Conservation (phyloP, 306 rosid species). For the Fragaria vesca region DNA sequence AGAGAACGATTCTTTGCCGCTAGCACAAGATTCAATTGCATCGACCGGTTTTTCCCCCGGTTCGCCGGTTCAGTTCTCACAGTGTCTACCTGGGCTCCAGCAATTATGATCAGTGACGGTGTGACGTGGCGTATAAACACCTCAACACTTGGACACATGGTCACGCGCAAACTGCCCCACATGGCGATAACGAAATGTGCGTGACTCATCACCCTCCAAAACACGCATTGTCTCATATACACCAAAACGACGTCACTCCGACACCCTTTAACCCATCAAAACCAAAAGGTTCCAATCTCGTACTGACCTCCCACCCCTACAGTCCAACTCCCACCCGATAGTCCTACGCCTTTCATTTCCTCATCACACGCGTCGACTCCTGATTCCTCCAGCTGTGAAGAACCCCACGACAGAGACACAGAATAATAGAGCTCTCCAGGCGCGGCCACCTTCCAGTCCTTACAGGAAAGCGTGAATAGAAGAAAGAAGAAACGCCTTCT, state of each 20-base stretch:
- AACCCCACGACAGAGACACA: background rate
- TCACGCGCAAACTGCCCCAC: background rate
- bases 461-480: background rate
- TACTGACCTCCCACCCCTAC: background rate
- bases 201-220: background rate
- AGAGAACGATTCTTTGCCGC: too few relatives aligned
- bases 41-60: too few relatives aligned
- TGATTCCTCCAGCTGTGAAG: background rate
- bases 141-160: constrained; percentile 3
- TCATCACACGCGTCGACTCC: background rate
- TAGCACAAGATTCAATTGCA: too few relatives aligned
- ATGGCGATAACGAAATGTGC: background rate
- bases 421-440: background rate
- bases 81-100: too few relatives aligned
- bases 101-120: background rate
- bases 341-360: background rate
- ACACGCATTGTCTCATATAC: background rate
- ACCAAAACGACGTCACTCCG: background rate
- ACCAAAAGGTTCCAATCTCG: background rate
- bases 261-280: background rate
- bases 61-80: too few relatives aligned
- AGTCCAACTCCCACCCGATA: constrained; percentile 1
- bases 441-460: background rate
- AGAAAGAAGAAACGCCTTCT: background rate
- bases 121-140: background rate